Base-by-base conservation (phyloP, 2,329 filamentous ascomycete species). In the Epichloe hybrida region DNA sequence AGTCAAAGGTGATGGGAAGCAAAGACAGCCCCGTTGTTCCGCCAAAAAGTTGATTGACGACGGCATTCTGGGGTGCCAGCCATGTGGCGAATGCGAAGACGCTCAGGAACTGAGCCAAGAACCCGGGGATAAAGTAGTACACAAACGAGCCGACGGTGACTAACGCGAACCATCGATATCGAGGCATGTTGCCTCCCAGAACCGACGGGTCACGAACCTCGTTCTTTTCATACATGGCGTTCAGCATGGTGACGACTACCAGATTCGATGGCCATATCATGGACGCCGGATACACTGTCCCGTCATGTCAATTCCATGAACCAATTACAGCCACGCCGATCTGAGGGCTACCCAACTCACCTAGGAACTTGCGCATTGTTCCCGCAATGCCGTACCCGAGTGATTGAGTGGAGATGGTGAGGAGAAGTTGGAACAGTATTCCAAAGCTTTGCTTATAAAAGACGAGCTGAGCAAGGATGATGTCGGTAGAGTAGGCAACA, bases 221-320 rank as follows among this genome's bases (percentile, higher is more conserved):
- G 37, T 75, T 73, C 27, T 66, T 66, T 55, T 88, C 84, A 60
- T 89, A 84, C 71, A 89, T 81, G 53, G 83, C 81, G 57, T 83
- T 82, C 70, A 88, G 83, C 37, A 88, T 66, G 0, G 81, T 77
- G 7, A 83, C 77, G 5, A 77, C 76, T 49, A 84, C 81, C 23
- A 88, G 69, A 47, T 79, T 84, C 2, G 71, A 73, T 0, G 84
- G 84, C 83, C 84, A 88, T 52, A 88, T 86, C 81, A 88, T 86
- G 9, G 83, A 78, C 0, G 82, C 80, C 3, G 79, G 79, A 56
- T 81, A 80, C 11, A 80, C 75, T 77, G 20, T n/a, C 6, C 1
- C 36, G 6, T 42, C 40, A 13, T 11, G 23, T 31, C 21, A 23
- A 20, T 43, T 11, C 12, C n/a, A n/a, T 23, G 12, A 46, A 38